Evolutionary conservation across 371 early-diverging fungal species (phyloP).

Genomic region (Smittium culicis): DNA sequence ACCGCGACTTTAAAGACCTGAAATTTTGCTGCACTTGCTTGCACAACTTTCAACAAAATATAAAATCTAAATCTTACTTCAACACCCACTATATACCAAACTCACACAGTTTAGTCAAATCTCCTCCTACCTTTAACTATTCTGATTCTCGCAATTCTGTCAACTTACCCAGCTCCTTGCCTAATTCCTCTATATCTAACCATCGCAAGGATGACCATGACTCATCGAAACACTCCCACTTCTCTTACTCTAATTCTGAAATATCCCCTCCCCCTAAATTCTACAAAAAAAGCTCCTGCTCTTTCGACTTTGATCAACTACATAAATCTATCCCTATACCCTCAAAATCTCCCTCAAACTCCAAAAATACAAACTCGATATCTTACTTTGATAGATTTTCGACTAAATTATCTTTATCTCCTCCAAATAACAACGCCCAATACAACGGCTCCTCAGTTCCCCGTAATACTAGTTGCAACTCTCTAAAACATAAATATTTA

Average conservation of each 20-base stretch:
- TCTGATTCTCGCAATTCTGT: background rate
- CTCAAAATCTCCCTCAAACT: no score
- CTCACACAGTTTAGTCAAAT: no score
- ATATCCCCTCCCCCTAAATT: background rate
- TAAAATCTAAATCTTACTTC: slow-evolving; percentile 20
- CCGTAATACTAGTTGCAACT: no score
- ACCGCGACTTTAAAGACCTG: slow-evolving; percentile 10
- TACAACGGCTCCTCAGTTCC: no score
- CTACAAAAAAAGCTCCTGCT: no score
- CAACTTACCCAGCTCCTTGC: background rate
- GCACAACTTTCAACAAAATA: slow-evolving; percentile 10
- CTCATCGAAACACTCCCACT: background rate
- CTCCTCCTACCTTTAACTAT: background rate
- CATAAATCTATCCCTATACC: no score
- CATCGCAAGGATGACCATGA: background rate
- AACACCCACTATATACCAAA: background rate
- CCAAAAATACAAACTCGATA: no score
- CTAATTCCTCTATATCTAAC: background rate
- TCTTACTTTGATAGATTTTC: no score
- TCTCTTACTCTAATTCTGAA: background rate
- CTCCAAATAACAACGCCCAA: no score
- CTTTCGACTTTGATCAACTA: no score
- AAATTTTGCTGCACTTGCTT: slow-evolving; percentile 13
- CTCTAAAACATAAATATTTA: background rate
- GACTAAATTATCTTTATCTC: no score